Percentiles rank a stretch among this genome's conserved stretches.
phyloP scores from a whole-genome alignment of 192 early-diverging fungal genomes.

The Funneliformis mosseae region DNA sequence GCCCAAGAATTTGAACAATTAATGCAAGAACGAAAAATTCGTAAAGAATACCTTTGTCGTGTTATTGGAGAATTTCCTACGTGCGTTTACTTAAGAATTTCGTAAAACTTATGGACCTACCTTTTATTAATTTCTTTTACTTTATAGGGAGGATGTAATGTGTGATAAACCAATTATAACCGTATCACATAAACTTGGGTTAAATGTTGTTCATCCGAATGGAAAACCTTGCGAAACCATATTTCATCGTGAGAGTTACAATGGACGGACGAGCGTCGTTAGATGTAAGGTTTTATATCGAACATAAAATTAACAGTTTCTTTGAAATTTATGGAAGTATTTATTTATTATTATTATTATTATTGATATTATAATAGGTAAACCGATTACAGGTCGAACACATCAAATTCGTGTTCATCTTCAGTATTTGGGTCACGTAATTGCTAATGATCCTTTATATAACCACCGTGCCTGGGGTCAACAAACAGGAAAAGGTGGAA shows the following conservation, averaged over 20 bases:
- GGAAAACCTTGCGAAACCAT: slow-evolving; percentile 84
- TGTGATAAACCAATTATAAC: slow-evolving; percentile 85
- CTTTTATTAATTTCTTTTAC: slow-evolving; percentile 5
- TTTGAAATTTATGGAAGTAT: slow-evolving; percentile 55
- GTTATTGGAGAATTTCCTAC: slow-evolving; percentile 88
- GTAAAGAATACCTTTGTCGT: slow-evolving; percentile 87
- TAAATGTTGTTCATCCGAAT: slow-evolving; percentile 82
- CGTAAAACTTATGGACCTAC: neutral
- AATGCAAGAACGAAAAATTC: slow-evolving; percentile 67
- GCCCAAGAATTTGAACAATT: slow-evolving; percentile 67
- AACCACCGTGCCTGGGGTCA: slow-evolving; percentile 72
- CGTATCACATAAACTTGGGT: slow-evolving; percentile 82
- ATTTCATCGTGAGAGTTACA: slow-evolving; percentile 68
- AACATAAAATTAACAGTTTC: neutral
- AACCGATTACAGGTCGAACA: slow-evolving; percentile 89
- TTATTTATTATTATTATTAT: slow-evolving; percentile 75
- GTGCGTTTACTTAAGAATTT: slow-evolving; percentile 38
- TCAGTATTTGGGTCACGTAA: slow-evolving; percentile 89
- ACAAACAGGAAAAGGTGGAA: slow-evolving; percentile 55
- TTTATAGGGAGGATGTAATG: slow-evolving; percentile 51
- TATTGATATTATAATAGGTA: slow-evolving; percentile 60
- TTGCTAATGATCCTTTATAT: slow-evolving; percentile 96
- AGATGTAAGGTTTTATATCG: slow-evolving; percentile 53
- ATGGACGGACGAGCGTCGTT: slow-evolving; percentile 70
- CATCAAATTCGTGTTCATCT: slow-evolving; percentile 98